Evolutionary conservation across 352 stramenopile species (phyloP).

Genomic region (Phytopythium aichiense): DNA sequence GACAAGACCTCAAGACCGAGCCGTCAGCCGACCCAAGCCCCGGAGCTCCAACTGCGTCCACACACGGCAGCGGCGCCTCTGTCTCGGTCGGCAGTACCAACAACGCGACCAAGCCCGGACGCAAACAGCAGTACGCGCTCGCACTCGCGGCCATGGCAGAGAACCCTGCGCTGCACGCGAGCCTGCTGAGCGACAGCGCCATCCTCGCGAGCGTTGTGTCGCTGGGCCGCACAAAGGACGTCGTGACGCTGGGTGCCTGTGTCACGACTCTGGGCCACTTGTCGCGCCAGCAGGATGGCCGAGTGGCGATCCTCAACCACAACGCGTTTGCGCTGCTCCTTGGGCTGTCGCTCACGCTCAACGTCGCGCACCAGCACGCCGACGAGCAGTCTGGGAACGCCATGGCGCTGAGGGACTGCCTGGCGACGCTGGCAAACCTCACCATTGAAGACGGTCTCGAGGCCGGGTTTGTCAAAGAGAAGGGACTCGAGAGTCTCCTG

Average conservation of each 20-base stretch:
- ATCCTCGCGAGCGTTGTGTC: slow-evolving; percentile 54
- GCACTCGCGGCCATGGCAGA: slow-evolving; percentile 65
- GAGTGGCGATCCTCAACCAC: slow-evolving; percentile 49
- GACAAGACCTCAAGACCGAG: neutral
- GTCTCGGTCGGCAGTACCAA: neutral
- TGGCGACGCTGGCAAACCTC: slow-evolving; percentile 61
- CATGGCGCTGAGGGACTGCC: slow-evolving; percentile 32
- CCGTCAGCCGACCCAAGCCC: neutral
- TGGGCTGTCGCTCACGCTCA: slow-evolving; percentile 22
- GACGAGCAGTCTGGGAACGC: neutral
- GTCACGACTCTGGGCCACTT: slow-evolving; percentile 58
- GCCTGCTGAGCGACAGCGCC: slow-evolving; percentile 48
- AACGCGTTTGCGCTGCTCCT: slow-evolving; percentile 41
- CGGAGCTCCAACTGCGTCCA: neutral
- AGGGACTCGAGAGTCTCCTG: slow-evolving; percentile 55
- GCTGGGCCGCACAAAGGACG: slow-evolving; percentile 62
- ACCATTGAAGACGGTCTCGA: slow-evolving; percentile 73
- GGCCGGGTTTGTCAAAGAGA: slow-evolving; percentile 67
- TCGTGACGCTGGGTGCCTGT: slow-evolving; percentile 41
- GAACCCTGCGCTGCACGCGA: slow-evolving; percentile 43
- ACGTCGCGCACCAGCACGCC: slow-evolving; percentile 15
- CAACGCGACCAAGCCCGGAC: slow-evolving; percentile 5
- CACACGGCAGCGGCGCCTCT: neutral
- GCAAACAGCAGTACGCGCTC: slow-evolving; percentile 61
- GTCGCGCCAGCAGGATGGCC: slow-evolving; percentile 36